Conservation (phyloP, 1,284 basidiomycete species). For the Austroboletus novae-zelandiae region DNA sequence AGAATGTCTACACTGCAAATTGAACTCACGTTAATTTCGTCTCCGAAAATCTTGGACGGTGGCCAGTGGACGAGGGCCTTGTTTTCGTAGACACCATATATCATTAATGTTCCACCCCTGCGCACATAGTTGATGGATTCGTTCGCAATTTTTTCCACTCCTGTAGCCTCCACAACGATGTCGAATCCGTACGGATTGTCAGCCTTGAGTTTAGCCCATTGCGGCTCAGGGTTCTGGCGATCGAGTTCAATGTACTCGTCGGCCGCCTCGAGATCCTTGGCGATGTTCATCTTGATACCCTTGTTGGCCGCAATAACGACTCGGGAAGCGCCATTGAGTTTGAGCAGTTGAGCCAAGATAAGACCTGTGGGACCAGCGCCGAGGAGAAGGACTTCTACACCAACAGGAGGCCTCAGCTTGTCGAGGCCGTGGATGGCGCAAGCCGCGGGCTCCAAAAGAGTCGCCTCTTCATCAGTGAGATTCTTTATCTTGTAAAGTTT, state of each 20-base stretch:
- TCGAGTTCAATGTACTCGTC: conserved; percentile 86
- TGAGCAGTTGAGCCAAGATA: conserved; percentile 82
- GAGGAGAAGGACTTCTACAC: conserved; percentile 74
- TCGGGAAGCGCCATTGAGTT: conserved; percentile 75
- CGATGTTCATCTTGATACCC: conserved; percentile 83
- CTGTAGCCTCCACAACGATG: conserved; percentile 85
- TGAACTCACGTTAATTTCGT: conserved; percentile 71
- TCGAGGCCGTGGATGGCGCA: conserved; percentile 89
- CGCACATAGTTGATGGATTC: conserved; percentile 83
- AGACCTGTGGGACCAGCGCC: conserved; percentile 81
- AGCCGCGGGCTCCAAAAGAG: conserved; percentile 83
- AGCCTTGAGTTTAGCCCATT: conserved; percentile 77
- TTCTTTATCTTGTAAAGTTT: conserved; percentile 86
- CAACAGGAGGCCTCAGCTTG: conserved; percentile 75
- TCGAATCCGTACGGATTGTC: conserved; percentile 86
- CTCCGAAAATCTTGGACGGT: conserved; percentile 80
- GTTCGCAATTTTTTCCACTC: conserved; percentile 77
- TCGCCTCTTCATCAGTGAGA: conserved; percentile 84
- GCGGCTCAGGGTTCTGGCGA: conserved; percentile 66
- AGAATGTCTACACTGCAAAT: background rate
- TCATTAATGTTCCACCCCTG: conserved; percentile 71
- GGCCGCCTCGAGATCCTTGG: conserved; percentile 69
- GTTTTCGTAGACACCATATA: conserved; percentile 76
- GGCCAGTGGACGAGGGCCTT: conserved; percentile 79
- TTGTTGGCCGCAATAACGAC: conserved; percentile 82